Evolutionary conservation across 2,329 filamentous ascomycete species (phyloP).

Genomic region (Talaromyces sp.): DNA sequence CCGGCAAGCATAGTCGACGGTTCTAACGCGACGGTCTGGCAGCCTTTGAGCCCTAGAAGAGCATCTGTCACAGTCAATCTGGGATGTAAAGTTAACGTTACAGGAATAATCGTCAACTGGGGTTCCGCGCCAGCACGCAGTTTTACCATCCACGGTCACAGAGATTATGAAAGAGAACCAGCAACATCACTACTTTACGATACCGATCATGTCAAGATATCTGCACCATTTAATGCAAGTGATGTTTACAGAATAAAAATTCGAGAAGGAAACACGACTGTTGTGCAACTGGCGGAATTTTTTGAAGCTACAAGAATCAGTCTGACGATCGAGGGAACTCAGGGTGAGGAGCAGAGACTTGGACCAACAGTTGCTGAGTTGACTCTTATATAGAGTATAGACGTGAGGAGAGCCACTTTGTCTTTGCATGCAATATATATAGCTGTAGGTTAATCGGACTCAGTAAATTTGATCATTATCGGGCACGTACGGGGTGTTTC

Average conservation of each 20-base stretch:
- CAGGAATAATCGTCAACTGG: constrained; percentile 15
- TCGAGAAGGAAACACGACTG: constrained; percentile 13
- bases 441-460: neutral
- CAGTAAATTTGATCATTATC: neutral
- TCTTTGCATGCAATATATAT: neutral
- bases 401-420: neutral
- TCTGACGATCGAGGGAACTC: constrained; percentile 16
- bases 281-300: neutral
- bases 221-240: constrained; percentile 11
- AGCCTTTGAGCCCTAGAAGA: constrained; percentile 3
- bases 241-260: constrained; percentile 10
- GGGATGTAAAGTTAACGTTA: neutral
- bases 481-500: neutral
- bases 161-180: neutral
- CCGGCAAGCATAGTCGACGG: constrained; percentile 16
- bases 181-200: constrained; percentile 1
- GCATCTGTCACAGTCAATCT: constrained; percentile 13
- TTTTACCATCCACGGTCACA: constrained; percentile 12
- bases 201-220: constrained; percentile 10
- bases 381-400: constrained; percentile 16
- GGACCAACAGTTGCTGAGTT: constrained; percentile 18
- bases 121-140: constrained; percentile 9
- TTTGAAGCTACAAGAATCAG: neutral
- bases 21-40: constrained; percentile 18
- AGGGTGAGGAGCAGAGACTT: constrained; percentile 13